Conservation (phyloP, 192 early-diverging fungal genomes). For the Funneliformis mosseae region DNA sequence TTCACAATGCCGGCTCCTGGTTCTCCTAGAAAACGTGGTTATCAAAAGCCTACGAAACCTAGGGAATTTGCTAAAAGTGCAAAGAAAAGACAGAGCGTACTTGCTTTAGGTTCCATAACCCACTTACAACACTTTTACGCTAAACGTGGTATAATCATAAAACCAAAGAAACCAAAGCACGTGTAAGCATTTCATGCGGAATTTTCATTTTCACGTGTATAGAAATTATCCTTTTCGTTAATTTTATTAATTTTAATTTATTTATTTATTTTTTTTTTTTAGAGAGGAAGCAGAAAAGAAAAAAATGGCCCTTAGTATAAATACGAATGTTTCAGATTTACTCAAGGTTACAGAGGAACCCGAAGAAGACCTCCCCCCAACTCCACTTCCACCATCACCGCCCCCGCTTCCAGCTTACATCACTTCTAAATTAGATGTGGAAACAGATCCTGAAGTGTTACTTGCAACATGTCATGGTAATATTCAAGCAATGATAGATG, state of each 20-base stretch:
- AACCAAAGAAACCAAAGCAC: slow-evolving; percentile 35
- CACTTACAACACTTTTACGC: slow-evolving; percentile 61
- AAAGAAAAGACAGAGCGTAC: slow-evolving; percentile 52
- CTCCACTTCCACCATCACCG: slow-evolving; percentile 48
- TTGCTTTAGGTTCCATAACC: slow-evolving; percentile 57
- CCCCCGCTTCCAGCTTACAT: slow-evolving; percentile 30
- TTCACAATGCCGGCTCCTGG: slow-evolving; percentile 1
- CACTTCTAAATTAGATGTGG: slow-evolving; percentile 42
- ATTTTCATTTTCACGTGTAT: background rate
- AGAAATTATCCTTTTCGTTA: background rate
- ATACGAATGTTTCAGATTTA: slow-evolving; percentile 28
- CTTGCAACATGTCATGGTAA: slow-evolving; percentile 47
- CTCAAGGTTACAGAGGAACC: slow-evolving; percentile 43
- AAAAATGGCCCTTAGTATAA: slow-evolving; percentile 1
- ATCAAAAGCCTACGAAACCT: slow-evolving; percentile 32
- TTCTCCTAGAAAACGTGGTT: slow-evolving; percentile 8
- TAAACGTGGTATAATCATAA: slow-evolving; percentile 47
- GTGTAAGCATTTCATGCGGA: background rate
- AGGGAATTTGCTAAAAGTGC: slow-evolving; percentile 39
- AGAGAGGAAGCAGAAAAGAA: slow-evolving; percentile 17
- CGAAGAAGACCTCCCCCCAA: slow-evolving; percentile 45
- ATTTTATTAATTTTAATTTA: background rate
- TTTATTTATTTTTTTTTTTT: background rate
- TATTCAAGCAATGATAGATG: slow-evolving; percentile 51
- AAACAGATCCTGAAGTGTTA: slow-evolving; percentile 51